These are phyloP conservation scores for Talaromyces funiculosus DNA, from an alignment of 2,329 filamentous ascomycete species.

Conservation along the genomic window DNA sequence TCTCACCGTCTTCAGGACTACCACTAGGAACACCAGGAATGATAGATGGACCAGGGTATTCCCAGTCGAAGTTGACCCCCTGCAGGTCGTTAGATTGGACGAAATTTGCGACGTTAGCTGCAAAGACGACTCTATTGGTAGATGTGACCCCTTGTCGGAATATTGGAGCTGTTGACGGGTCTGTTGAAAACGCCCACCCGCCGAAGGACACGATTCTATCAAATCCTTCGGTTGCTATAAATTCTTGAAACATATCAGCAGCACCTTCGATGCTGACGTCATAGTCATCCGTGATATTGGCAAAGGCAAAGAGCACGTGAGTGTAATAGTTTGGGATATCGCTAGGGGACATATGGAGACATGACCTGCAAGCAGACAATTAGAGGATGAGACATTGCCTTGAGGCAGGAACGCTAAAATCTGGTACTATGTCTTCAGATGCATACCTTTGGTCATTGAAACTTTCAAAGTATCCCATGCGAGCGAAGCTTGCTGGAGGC, in stretches of 20 bases:
- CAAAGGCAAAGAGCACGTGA: conserved; percentile 38
- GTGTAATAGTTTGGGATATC: conserved; percentile 20
- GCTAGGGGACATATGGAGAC: neutral
- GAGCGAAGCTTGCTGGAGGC: neutral
- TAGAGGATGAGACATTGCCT: neutral
- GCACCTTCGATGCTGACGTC: conserved; percentile 22
- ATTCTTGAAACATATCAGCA: conserved; percentile 28
- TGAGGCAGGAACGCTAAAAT: too few species aligned
- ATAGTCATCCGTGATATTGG: conserved; percentile 27
- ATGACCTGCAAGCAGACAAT: neutral
- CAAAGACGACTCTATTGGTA: conserved; percentile 36
- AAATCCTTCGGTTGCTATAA: conserved; percentile 23
- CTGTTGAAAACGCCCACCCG: conserved; percentile 42
- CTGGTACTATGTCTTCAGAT: neutral
- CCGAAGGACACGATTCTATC: conserved; percentile 42
- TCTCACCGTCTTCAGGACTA: conserved; percentile 23
- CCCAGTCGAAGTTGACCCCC: conserved; percentile 38
- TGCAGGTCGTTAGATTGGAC: conserved; percentile 32
- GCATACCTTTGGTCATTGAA: conserved; percentile 17
- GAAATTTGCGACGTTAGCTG: conserved; percentile 36
- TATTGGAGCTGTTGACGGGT: conserved; percentile 32
- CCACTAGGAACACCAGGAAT: conserved; percentile 33
- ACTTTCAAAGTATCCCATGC: conserved; percentile 29
- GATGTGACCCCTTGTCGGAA: conserved; percentile 33
- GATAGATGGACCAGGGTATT: conserved; percentile 34